phyloP scores from a whole-genome alignment of 2,329 filamentous ascomycete genomes.

The Leptoxyphium fumago region DNA sequence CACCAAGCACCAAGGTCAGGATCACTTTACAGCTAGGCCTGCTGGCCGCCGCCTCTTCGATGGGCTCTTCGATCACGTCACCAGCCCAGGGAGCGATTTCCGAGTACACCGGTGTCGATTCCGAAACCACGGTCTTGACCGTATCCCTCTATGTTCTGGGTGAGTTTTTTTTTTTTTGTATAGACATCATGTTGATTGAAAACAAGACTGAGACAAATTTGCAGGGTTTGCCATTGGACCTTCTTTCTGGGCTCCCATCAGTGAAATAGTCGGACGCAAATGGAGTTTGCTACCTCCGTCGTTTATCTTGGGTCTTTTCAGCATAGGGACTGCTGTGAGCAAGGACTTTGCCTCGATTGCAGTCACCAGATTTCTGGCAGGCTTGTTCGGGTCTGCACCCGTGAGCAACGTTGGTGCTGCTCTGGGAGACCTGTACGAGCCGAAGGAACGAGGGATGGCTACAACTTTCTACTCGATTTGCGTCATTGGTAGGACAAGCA shows the following conservation, averaged over 20 bases:
- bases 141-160: conserved; percentile 52
- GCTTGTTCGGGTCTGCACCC: conserved; percentile 16
- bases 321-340: conserved; percentile 14
- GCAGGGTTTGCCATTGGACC: conserved; percentile 28
- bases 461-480: conserved; percentile 28
- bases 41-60: not conserved
- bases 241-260: conserved; percentile 27
- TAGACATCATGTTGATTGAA: not conserved
- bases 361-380: conserved; percentile 17
- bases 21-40: conserved; percentile 20
- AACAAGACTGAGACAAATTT: not conserved
- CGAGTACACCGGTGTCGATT: conserved; percentile 55
- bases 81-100: conserved; percentile 37
- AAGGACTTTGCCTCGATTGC: conserved; percentile 13
- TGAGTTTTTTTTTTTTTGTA: not conserved
- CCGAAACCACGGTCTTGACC: conserved; percentile 47
- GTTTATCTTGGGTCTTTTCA: conserved; percentile 17
- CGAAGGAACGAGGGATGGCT: conserved; percentile 28
- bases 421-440: conserved; percentile 30
- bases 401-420: conserved; percentile 31
- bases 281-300: conserved; percentile 16
- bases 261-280: conserved; percentile 20
- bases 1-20: conserved; percentile 28
- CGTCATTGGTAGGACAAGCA: conserved; percentile 13
- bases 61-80: conserved; percentile 36